Evolutionary conservation across 164 flowering plant genomes (phyloP).

Genomic region (Sedum album): DNA sequence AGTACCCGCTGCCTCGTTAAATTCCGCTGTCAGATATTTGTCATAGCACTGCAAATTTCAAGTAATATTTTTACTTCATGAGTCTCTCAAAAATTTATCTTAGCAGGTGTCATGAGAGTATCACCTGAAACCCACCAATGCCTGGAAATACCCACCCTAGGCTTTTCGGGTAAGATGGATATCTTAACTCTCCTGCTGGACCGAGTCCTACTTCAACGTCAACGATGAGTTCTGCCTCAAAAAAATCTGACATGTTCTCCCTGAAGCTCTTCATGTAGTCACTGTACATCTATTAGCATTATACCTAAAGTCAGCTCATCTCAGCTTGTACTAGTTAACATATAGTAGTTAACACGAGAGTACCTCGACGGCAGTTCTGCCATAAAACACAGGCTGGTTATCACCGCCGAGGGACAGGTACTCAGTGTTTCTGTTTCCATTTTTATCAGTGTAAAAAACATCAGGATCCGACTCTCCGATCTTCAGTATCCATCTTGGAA

Average conservation of each 20-base stretch:
- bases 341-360: background rate
- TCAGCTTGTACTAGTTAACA: background rate
- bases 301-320: background rate
- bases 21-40: conserved; percentile 54
- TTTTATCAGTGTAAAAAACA: conserved; percentile 62
- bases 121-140: conserved; percentile 85
- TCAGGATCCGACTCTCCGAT: conserved; percentile 61
- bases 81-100: background rate
- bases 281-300: conserved; percentile 46
- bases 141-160: conserved; percentile 53
- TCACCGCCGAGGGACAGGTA: conserved; percentile 63
- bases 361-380: conserved; percentile 70
- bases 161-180: conserved; percentile 64
- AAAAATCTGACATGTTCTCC: conserved; percentile 62
- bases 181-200: conserved; percentile 85
- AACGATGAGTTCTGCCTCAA: conserved; percentile 43
- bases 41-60: conserved; percentile 60
- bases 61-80: background rate
- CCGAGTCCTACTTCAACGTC: conserved; percentile 95
- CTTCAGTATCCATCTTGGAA: conserved; percentile 66
- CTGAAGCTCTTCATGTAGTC: conserved; percentile 90
- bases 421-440: conserved; percentile 55
- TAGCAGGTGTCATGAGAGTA: background rate
- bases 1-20: conserved; percentile 43
- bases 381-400: conserved; percentile 49